Evolutionary conservation across 805 yeast genomes (phyloP), one percentile per base, ranked within the genome.

Genomic region (Ogataea philodendri): DNA sequence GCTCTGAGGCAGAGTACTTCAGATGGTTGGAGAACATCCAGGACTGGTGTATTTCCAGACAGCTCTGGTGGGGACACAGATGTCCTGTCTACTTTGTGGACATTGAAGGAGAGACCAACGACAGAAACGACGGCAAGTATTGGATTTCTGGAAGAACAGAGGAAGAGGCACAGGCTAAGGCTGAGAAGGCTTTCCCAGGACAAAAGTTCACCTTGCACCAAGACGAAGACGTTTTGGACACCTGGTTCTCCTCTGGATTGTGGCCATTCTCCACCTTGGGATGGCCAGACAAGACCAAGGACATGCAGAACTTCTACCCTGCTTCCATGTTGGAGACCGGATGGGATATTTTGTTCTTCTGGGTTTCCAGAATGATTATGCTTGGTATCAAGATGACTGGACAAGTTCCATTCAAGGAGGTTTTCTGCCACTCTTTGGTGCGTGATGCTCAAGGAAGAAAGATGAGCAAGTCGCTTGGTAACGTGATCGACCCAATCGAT

Each of bases 401-500:
- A 33, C 67, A 79, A 40, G 77, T 86, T 49, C 98, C 98, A 42
- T 93, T 93, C 75, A 81, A 76, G 51, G 97, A 93, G 66, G 97
- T 93, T 11, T 93, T 87, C 78, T 90, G 97, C 66, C 98, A 93
- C 64, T 89, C 98, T 11, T 80, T 93, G 62, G 96, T 93, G 26
- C 88, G 98, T 69, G 98, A 93, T 66, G 95, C 98, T 35, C 97
- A 93, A 66, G 98, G 98, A 49, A 82, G 98, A 63, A 93, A 93
- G 69, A 89, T 93, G 98, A 90, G 97, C 45, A 90, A 90, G 68
- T 87, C 97, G 37, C 72, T 90, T 50, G 98, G 98, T 66, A 93
- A 93, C 54, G 98, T 93, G 47, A 67, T 93, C 54, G 97, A 93
- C 67, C 98, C 98, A 46, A 72, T 83, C 45, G 97, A 93, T 62